Conservation (phyloP, 73 alveolate genomes). For the Paramecium primaurelia region DNA sequence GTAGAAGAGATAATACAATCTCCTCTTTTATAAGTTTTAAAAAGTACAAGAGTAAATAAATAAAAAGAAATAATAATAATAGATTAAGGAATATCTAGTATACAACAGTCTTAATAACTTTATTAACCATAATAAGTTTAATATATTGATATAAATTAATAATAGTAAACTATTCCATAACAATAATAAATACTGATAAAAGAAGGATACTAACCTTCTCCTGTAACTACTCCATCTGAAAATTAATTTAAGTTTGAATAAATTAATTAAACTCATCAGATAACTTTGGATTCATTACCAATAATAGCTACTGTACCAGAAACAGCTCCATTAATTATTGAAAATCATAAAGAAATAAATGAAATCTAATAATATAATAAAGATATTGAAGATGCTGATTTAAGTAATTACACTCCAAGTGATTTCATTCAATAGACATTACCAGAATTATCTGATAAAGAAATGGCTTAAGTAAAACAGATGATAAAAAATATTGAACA, state of each 20-base stretch:
- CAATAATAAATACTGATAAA: neutral
- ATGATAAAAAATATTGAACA: slow-evolving; percentile 30
- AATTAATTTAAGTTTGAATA: neutral
- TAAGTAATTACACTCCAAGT: neutral
- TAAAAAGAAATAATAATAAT: neutral
- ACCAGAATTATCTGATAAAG: slow-evolving; percentile 6
- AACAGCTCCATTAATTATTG: neutral
- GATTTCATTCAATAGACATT: neutral
- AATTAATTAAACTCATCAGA: neutral
- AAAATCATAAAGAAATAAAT: neutral
- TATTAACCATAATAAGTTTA: neutral
- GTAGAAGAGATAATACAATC: neutral
- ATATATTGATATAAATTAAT: neutral
- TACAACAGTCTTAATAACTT: neutral
- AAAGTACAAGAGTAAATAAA: neutral
- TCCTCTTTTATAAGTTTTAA: neutral
- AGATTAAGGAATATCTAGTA: neutral
- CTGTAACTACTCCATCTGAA: neutral
- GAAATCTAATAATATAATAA: neutral
- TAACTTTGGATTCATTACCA: neutral
- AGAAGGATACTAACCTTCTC: neutral
- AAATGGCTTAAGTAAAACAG: neutral
- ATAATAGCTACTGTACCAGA: neutral
- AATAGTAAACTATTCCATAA: neutral
- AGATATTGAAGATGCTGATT: slow-evolving; percentile 6